A percentile compares a stretch with the other conserved stretches of the same genome.
Conservation (phyloP, 1,139 yeast genomes). For the Geotrichum fermentans region DNA sequence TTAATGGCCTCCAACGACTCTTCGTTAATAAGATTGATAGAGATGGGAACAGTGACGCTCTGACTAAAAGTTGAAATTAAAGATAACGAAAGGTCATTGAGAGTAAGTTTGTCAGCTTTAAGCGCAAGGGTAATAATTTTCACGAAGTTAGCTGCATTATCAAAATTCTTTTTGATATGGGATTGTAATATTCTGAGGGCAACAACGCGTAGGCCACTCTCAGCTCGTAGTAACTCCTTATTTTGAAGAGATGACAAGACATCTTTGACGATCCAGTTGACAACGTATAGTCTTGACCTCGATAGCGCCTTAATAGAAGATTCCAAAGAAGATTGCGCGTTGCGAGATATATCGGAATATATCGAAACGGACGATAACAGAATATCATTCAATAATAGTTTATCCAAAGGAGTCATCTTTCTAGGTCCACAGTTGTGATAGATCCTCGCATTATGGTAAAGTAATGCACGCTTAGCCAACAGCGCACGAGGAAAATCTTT, state of each 20-base stretch:
- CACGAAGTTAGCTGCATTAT: slow-evolving; percentile 47
- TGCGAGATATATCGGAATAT: slow-evolving; percentile 62
- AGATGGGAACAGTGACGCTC: slow-evolving; percentile 17
- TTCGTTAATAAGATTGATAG: slow-evolving; percentile 42
- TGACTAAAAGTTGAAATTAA: slow-evolving; percentile 28
- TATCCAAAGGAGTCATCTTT: slow-evolving; percentile 64
- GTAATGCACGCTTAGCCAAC: slow-evolving; percentile 68
- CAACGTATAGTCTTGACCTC: slow-evolving; percentile 48
- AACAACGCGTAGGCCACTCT: slow-evolving; percentile 55
- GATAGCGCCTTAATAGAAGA: slow-evolving; percentile 69
- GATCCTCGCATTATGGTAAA: slow-evolving; percentile 72
- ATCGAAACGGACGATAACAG: slow-evolving; percentile 63
- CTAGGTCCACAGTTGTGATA: slow-evolving; percentile 73
- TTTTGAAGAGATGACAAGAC: slow-evolving; percentile 51
- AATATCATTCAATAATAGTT: slow-evolving; percentile 60
- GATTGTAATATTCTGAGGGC: slow-evolving; percentile 38
- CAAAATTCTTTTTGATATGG: slow-evolving; percentile 55
- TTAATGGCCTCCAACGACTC: slow-evolving; percentile 47
- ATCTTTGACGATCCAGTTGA: slow-evolving; percentile 44
- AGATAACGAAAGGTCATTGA: slow-evolving; percentile 36
- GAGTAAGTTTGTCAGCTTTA: slow-evolving; percentile 49
- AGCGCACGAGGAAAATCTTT: slow-evolving; percentile 79
- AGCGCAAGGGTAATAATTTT: slow-evolving; percentile 54
- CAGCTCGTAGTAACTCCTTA: slow-evolving; percentile 54
- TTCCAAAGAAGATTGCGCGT: slow-evolving; percentile 66